Base-by-base conservation (phyloP, 106 monocot genomes). In the Dioscorea alata region DNA sequence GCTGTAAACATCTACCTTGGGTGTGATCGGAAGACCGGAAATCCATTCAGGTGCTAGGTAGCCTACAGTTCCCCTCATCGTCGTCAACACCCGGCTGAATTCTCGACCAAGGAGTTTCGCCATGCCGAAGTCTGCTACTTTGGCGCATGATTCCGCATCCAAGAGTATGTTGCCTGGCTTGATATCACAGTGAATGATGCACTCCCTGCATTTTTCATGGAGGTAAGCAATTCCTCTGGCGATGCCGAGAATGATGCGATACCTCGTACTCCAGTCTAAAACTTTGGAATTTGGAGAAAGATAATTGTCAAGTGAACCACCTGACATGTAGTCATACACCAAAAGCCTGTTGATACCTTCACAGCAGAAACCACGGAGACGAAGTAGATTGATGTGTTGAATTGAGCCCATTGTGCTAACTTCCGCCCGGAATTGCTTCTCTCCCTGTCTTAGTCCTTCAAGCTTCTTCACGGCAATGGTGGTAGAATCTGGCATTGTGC, bases 11-110 rank as follows among this genome's bases (percentile, higher is more conserved):
- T 88, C 87, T 4, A 76, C 80, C 49, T 88, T 88, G 1, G 78
- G 49, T 1, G 80, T 83, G 28, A 87, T 80, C 0, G 87, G 77
- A 13, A 75, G 22, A 18, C 87, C 87, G 1, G 80, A 73, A 35
- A 88, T 77, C 87, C 87, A 88, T 54, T 88, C 87, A 4, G 87
- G 87, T 13, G 87, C 87, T 12, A 88, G 77, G 52, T 88, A 88
- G 23, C 87, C 84, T 6, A 82, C 51, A 6, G 87, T 84, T 14
- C 87, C 84, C 51, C 83, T 78, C 84, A 88, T 88, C 4, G 87
- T 88, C 9, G 83, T 88, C 33, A 88, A 53, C 6, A 81, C 84
- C 8, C 74, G 60, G 67, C 83, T 84, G 33, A 88, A 88, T 22
- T 88, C 84, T 13, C 75, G 75, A 12, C 78, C 88, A 9, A 88